phyloP scores from a whole-genome alignment of 78 protist genomes.

The Anaeramoeba flamelloides region DNA sequence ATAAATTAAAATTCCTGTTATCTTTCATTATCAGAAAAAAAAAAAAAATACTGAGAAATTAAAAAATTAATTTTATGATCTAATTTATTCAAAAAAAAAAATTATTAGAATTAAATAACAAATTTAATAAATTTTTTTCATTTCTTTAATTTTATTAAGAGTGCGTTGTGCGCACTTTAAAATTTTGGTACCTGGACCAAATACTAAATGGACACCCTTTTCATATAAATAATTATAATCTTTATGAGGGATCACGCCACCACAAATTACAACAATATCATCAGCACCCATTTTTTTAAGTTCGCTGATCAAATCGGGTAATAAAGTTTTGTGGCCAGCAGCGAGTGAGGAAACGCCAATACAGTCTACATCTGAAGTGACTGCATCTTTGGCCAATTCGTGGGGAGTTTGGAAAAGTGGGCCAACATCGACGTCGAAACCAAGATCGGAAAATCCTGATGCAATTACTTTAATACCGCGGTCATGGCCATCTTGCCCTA shows the following conservation, averaged over 20 bases:
- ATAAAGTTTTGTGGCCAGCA: constrained; percentile 87
- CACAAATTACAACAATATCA: constrained; percentile 50
- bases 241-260: constrained; percentile 16
- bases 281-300: constrained; percentile 24
- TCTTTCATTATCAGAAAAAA: too few relatives aligned
- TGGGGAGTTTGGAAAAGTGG: constrained; percentile 68
- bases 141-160: too few relatives aligned
- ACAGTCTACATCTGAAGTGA: constrained; percentile 86
- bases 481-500: constrained; percentile 97
- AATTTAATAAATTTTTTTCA: too few relatives aligned
- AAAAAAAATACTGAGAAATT: too few relatives aligned
- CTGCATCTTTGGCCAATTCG: constrained; percentile 69
- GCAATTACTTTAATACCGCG: constrained; percentile 92
- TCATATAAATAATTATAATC: constrained; percentile 69
- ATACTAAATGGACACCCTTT: constrained; percentile 64
- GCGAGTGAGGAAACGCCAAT: constrained; percentile 79
- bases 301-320: constrained; percentile 64
- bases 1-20: too few relatives aligned
- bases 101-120: too few relatives aligned
- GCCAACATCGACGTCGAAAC: constrained; percentile 88
- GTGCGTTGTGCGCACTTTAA: too few relatives aligned
- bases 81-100: too few relatives aligned
- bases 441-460: constrained; percentile 87
- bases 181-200: constrained; percentile 81
- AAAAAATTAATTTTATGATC: too few relatives aligned